Conservation (phyloP, 2,329 filamentous ascomycete genomes). For the Tolypocladium amazonense region DNA sequence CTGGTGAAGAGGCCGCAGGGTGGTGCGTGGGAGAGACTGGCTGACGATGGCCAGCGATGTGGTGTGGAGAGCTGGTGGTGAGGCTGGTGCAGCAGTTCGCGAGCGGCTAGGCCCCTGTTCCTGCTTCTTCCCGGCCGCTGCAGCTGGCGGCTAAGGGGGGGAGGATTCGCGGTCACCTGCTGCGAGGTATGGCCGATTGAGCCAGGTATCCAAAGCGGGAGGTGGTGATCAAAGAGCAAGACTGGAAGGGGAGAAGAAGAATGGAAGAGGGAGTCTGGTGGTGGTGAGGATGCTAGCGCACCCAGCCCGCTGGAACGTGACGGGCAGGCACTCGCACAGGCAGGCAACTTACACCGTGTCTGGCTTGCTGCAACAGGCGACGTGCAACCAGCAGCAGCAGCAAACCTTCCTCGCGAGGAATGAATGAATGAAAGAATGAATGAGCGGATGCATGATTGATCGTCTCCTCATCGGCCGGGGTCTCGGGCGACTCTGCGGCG, state of each 20-base stretch:
- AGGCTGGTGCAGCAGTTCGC: background rate
- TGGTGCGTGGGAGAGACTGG: background rate
- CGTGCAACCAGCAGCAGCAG: background rate
- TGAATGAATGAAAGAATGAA: no score
- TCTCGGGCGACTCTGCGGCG: background rate
- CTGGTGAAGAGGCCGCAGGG: background rate
- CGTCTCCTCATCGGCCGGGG: background rate
- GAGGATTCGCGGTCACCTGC: background rate
- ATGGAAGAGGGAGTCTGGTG: background rate
- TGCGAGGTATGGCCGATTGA: background rate
- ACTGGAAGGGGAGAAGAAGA: background rate
- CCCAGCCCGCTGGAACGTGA: background rate
- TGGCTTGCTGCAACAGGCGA: no score
- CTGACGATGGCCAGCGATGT: background rate
- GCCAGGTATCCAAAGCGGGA: background rate
- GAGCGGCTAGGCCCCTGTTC: background rate
- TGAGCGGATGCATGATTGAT: background rate
- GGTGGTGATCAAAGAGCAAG: background rate
- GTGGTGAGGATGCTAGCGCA: background rate
- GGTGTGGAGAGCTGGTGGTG: background rate
- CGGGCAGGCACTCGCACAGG: no score
- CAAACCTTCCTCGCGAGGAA: background rate
- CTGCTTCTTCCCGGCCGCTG: background rate
- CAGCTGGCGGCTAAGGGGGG: background rate
- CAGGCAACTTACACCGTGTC: background rate